Base-by-base conservation (phyloP, 192 early-diverging fungal species). In the Umbelopsis sp. region DNA sequence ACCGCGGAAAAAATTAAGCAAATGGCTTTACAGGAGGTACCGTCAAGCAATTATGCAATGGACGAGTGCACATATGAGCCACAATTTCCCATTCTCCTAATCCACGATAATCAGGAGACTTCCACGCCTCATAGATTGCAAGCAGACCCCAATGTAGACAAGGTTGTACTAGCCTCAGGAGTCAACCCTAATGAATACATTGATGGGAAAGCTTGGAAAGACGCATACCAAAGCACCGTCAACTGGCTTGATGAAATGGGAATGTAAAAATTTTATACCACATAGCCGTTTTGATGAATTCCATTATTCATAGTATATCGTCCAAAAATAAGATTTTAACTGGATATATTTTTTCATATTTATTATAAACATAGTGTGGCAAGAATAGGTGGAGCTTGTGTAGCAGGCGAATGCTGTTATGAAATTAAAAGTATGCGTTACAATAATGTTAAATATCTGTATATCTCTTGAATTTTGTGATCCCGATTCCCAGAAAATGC, bases 1-100 rank as follows among this genome's bases (percentile, higher is more conserved):
- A 78, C 71, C 25, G 73, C 73, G 0, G 64, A 73, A 1, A 10
- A 61, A 18, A 30, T 30, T 33, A n/a, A 1, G 27, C 18, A 61
- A n/a, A 25, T 25, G 13, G 55, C 27, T 11, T 16, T 35, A 3
- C 27, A 61, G 55, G 55, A 61, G 18, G 16, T 61, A 12, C 11
- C 0, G 0, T 4, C 21, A 12, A 8, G 11, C 4, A 25, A 35
- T 4, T 18, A 13, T 4, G 27, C 55, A 35, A 16, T 61, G 30
- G 55, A 61, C 8, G 27, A 15, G 4, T 35, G 55, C 33, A 37
- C 33, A 35, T 61, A 61, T 16, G 55, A 61, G 30, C 55, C 55
- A 11, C 11, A 61, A 3, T 61, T 61, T 61, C 55, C 55, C 9
- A 61, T 61, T 4, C 25, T 61, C 4, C 18, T 61, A 10, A 27